Evolutionary conservation across 2,329 filamentous ascomycete genomes (phyloP).

Genomic region (Neurospora crassa): DNA sequence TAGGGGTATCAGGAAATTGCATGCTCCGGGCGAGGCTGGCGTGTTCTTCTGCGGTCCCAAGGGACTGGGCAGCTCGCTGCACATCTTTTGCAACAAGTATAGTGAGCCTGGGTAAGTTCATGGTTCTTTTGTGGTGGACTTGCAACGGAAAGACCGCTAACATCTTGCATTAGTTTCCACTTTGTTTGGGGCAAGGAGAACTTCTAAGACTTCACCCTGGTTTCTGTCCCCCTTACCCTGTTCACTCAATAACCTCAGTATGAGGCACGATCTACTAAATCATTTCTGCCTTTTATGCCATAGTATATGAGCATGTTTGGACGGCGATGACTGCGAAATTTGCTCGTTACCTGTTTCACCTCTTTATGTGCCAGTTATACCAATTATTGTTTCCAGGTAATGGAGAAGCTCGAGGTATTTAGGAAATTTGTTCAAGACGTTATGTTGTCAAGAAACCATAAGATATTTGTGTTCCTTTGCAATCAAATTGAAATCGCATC

Average conservation of each 20-base stretch:
- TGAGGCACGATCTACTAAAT: neutral
- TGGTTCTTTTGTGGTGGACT: neutral
- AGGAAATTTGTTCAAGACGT: neutral
- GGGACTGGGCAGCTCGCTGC: conserved; percentile 63
- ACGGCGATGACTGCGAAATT: neutral
- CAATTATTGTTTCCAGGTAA: neutral
- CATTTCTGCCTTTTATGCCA: neutral
- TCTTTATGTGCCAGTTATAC: neutral
- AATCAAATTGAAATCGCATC: neutral
- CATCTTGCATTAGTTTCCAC: conserved; percentile 38
- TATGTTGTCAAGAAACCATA: neutral
- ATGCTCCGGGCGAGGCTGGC: conserved; percentile 61
- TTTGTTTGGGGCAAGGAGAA: conserved; percentile 64
- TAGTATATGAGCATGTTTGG: neutral
- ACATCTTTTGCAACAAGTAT: conserved; percentile 83
- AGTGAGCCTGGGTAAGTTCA: conserved; percentile 64
- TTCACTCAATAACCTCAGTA: neutral
- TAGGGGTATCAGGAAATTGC: conserved; percentile 70
- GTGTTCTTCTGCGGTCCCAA: conserved; percentile 86
- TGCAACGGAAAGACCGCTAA: conserved; percentile 19
- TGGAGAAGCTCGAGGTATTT: neutral
- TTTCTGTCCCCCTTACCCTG: neutral
- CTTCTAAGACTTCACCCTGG: conserved; percentile 34
- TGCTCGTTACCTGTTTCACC: neutral
- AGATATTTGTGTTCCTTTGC: no score